These are phyloP conservation scores for Mycena belliarum DNA, from an alignment of 768 basidiomycete species.

Conservation along the genomic window DNA sequence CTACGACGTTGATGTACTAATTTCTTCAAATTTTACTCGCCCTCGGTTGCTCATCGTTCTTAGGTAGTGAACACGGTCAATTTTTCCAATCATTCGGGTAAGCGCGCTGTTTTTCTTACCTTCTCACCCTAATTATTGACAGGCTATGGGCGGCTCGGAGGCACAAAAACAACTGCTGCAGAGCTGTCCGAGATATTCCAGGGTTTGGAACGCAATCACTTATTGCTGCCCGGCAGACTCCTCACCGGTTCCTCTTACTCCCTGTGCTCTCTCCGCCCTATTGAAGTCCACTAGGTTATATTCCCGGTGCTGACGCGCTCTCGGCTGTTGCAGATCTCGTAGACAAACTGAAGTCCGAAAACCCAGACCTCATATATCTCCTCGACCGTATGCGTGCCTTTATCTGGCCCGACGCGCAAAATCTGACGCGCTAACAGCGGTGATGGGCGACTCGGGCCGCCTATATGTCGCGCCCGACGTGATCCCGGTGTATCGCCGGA, in stretches of 20 bases:
- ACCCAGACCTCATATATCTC: conserved; percentile 74
- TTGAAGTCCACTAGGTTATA: conserved; percentile 60
- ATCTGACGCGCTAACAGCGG: conserved; percentile 53
- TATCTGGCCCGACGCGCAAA: not conserved
- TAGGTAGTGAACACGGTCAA: conserved; percentile 91
- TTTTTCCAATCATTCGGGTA: conserved; percentile 92
- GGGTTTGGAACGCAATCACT: conserved; percentile 71
- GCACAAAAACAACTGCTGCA: conserved; percentile 72
- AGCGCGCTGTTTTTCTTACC: conserved; percentile 17
- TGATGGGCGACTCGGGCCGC: conserved; percentile 88
- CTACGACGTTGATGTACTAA: conserved; percentile 92
- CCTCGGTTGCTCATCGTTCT: conserved; percentile 11
- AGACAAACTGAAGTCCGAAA: conserved; percentile 55
- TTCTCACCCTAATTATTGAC: not conserved
- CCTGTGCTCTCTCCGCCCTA: not conserved
- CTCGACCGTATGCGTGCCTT: conserved; percentile 75
- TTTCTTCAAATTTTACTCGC: conserved; percentile 10
- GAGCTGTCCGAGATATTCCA: conserved; percentile 80
- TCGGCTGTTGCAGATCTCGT: conserved; percentile 64
- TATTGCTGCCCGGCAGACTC: conserved; percentile 70
- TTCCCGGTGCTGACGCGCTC: conserved; percentile 82
- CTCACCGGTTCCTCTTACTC: conserved; percentile 61
- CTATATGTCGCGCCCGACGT: conserved; percentile 89
- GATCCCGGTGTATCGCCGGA: conserved; percentile 79
- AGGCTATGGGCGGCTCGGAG: conserved; percentile 86